Percentiles rank a stretch among this genome's conserved stretches.
phyloP scores from a whole-genome alignment of 768 basidiomycete species.

The Collybiopsis luxurians region DNA sequence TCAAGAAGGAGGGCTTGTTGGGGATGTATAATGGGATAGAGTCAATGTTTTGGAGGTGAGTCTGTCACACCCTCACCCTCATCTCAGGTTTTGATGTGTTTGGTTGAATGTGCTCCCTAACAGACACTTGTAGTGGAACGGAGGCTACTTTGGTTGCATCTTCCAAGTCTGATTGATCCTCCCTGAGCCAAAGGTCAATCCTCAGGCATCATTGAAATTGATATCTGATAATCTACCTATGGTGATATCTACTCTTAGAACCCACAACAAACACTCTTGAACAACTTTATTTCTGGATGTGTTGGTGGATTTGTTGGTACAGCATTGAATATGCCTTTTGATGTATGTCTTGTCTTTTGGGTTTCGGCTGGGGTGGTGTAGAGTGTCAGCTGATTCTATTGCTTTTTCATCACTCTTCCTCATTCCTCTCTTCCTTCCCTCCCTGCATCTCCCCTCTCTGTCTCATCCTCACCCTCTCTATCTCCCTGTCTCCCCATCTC shows the following conservation, averaged over 20 bases:
- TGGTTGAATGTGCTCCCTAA: conserved; percentile 4
- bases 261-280: conserved; percentile 67
- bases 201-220: neutral
- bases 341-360: no score
- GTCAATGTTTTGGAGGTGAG: conserved; percentile 93
- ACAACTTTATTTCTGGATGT: conserved; percentile 90
- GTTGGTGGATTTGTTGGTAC: conserved; percentile 92
- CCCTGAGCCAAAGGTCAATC: conserved; percentile 83
- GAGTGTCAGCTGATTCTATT: no score
- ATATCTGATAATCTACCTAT: no score
- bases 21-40: conserved; percentile 96
- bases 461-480: no score
- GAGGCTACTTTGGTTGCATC: conserved; percentile 94
- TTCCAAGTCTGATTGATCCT: conserved; percentile 77
- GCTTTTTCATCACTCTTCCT: no score
- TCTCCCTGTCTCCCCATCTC: neutral
- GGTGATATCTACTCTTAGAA: no score
- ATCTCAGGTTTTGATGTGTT: neutral
- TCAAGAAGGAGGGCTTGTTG: conserved; percentile 75
- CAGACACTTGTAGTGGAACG: conserved; percentile 90
- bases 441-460: no score
- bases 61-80: neutral
- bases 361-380: no score
- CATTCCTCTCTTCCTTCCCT: no score
- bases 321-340: conserved; percentile 87